Conservation (phyloP, 306 rosid species). For the Cotoneaster glaucophyllus region DNA sequence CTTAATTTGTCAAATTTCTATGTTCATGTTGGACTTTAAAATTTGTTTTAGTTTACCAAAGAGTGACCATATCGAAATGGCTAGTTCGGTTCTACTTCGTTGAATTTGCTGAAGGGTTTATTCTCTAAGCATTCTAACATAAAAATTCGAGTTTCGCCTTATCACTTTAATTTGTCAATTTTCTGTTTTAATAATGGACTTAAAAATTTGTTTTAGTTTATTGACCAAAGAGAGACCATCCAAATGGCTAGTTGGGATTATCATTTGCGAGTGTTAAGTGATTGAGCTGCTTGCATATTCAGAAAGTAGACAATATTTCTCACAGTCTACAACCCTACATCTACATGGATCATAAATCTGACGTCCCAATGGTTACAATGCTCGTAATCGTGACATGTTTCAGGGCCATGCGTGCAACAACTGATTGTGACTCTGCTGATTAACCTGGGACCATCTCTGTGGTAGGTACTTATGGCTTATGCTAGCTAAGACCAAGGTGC, state of each 20-base stretch:
- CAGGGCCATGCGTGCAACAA: slow-evolving; percentile 8
- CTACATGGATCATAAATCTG: neutral
- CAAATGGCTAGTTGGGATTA: neutral
- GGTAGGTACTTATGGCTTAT: neutral
- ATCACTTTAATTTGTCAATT: neutral
- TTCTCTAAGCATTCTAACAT: neutral
- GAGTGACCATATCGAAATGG: neutral
- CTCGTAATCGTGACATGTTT: neutral
- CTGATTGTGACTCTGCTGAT: slow-evolving; percentile 1
- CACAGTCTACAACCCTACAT: neutral
- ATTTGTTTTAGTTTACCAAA: neutral
- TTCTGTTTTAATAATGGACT: neutral
- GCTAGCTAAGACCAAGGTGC: neutral
- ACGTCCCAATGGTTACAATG: neutral
- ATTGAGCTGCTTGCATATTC: neutral
- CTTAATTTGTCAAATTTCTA: neutral
- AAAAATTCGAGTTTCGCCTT: neutral
- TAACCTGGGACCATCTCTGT: slow-evolving; percentile 7
- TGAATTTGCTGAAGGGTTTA: neutral
- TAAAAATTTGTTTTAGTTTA: neutral
- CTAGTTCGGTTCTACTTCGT: neutral
- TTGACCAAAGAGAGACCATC: neutral
- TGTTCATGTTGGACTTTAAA: neutral
- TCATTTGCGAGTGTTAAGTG: neutral
- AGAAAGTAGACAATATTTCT: neutral